Evolutionary conservation across 192 early-diverging fungal species (phyloP).

Genomic region (Coemansia sp.): DNA sequence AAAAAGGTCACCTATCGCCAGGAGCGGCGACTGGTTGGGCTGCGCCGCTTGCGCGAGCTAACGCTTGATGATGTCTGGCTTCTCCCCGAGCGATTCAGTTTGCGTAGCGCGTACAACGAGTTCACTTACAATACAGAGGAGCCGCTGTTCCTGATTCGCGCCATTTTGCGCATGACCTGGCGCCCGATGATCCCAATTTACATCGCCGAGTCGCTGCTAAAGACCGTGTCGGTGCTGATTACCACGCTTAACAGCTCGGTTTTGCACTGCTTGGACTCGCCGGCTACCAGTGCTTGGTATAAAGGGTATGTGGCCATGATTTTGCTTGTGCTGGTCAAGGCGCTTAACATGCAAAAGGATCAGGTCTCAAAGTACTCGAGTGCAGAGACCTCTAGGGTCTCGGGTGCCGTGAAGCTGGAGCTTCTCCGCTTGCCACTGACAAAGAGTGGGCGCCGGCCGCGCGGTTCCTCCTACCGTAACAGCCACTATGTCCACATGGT

Average conservation of each 20-base stretch:
- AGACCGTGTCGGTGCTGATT: neutral
- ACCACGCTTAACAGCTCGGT: conserved; percentile 9
- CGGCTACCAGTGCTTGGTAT: conserved; percentile 22
- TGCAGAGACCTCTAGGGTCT: conserved; percentile 8
- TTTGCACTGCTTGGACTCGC: conserved; percentile 22
- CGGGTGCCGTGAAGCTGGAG: conserved; percentile 24
- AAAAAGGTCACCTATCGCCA: conserved; percentile 10
- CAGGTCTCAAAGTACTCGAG: neutral
- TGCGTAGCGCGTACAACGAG: conserved; percentile 14
- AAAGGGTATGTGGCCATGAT: conserved; percentile 19
- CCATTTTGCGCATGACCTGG: conserved; percentile 38
- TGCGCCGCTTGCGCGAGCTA: conserved; percentile 23
- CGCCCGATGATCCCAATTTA: conserved; percentile 38
- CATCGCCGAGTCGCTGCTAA: conserved; percentile 7
- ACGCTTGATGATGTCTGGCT: conserved; percentile 19
- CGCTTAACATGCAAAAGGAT: neutral
- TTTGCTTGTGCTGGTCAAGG: neutral
- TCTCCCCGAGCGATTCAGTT: conserved; percentile 22
- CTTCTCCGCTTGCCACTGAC: conserved; percentile 28
- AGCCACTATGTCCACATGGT: neutral
- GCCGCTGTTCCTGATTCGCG: conserved; percentile 37
- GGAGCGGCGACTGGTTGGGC: conserved; percentile 20
- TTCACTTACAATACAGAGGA: conserved; percentile 33
- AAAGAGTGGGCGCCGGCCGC: conserved; percentile 5
- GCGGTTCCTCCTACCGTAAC: neutral